phyloP scores from a whole-genome alignment of 495 filamentous ascomycete genomes.

The Patellaria atrata region DNA sequence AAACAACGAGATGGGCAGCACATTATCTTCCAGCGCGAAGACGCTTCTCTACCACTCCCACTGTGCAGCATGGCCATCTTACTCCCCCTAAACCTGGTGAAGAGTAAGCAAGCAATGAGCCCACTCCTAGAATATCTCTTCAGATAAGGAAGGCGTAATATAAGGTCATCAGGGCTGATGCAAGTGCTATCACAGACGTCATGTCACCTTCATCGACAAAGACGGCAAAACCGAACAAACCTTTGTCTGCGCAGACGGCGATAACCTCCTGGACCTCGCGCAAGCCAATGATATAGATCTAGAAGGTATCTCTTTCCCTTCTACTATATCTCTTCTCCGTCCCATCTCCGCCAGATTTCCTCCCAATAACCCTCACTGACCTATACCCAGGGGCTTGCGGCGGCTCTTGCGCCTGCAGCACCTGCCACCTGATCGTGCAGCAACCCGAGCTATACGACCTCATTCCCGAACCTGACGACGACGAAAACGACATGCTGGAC shows the following conservation, averaged over 20 bases:
- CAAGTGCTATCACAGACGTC: constrained; percentile 48
- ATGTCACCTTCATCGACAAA: constrained; percentile 89
- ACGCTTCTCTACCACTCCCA: constrained; percentile 50
- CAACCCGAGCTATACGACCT: constrained; percentile 74
- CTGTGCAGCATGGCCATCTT: constrained; percentile 58
- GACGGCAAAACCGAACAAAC: constrained; percentile 61
- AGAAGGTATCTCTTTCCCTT: too few species aligned
- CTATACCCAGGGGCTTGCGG: constrained; percentile 61
- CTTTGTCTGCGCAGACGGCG: constrained; percentile 67
- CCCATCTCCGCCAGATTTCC: background rate
- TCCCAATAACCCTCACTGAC: too few species aligned
- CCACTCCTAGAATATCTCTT: background rate
- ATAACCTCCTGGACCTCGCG: constrained; percentile 88
- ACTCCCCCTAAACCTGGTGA: constrained; percentile 80
- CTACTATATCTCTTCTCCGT: constrained; percentile 25
- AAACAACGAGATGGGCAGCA: too few species aligned
- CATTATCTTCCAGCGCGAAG: constrained; percentile 32
- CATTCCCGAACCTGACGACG: constrained; percentile 85
- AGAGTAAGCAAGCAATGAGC: constrained; percentile 47
- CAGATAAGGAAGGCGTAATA: constrained; percentile 1
- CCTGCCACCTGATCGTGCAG: constrained; percentile 89
- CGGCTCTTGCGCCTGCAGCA: constrained; percentile 91
- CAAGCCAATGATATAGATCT: constrained; percentile 93
- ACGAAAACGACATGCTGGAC: constrained; percentile 99
- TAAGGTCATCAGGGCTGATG: too few species aligned